Base-by-base conservation (phyloP, 129 eudicot genomes). In the Dittrichia graveolens region DNA sequence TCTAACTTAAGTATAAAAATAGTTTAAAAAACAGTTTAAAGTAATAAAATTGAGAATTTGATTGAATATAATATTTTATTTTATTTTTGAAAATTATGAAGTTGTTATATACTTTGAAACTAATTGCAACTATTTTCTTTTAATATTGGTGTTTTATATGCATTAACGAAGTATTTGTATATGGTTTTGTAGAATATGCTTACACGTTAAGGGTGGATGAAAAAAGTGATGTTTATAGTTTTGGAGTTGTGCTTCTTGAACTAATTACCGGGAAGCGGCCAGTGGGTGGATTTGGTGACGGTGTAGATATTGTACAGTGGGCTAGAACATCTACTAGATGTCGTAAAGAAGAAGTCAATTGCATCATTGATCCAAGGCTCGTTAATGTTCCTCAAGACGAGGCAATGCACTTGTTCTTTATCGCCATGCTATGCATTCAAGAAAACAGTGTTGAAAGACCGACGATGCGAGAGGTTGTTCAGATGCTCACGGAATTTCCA, bases 251-350 rank as follows among this genome's bases (percentile, higher is more conserved):
- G 7, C 75, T 93, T 4, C 86, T 93, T 13, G 98, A 93, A 71
- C 65, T 93, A 7, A 75, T 93, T 24, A 93, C 98, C 0, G 98
- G 98, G 4, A 86, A 85, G 0, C 86, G 86, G 2, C 92, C 98
- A 0, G 95, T 93, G 1, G 98, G 98, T 6, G 95, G 91, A 10
- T 89, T 93, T 71, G 98, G 96, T 12, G 98, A 89, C 39, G 98
- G 95, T 11, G 98, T 93, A 37, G 96, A 93, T 60, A 93, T 93
- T 13, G 98, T 89, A 66, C 92, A 87, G 72, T 93, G 98, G 98
- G 62, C 80, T 8, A 89, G 74, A 60, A 37, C 48, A 8, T 67
- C 74, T 35, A 89, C 96, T 2, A 82, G 81, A 37, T 73, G 95
- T 60, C 80, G 86, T 8, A 87, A 73, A 49, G 95, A 89, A 35